These are phyloP conservation scores for Fusarium irregulare DNA, from an alignment of 2,329 filamentous ascomycete species.

Conservation along the genomic window DNA sequence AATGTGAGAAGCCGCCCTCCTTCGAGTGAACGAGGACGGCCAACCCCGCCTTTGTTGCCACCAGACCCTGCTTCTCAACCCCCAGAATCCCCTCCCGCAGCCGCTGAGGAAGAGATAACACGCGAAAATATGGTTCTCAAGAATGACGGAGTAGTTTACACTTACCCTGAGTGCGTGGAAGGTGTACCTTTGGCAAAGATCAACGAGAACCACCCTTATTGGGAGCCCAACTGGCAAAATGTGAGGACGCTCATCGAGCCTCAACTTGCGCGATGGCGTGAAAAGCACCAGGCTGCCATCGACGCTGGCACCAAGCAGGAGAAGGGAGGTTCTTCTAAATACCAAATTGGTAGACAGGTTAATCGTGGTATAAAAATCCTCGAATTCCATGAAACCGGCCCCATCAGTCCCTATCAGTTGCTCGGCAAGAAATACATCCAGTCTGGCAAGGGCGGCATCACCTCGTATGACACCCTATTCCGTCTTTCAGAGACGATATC, in stretches of 20 bases:
- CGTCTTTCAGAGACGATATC: conserved; percentile 65
- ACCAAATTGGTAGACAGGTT: conserved; percentile 66
- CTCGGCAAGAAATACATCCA: conserved; percentile 63
- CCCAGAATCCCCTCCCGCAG: conserved; percentile 20
- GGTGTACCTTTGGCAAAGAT: conserved; percentile 67
- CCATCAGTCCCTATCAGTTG: conserved; percentile 68
- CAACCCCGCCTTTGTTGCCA: conserved; percentile 46
- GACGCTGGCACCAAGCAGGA: conserved; percentile 50
- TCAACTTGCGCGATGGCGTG: conserved; percentile 60
- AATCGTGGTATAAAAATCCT: conserved; percentile 66
- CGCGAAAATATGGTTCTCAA: conserved; percentile 57
- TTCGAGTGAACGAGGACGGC: conserved; percentile 44
- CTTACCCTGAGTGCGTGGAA: conserved; percentile 62
- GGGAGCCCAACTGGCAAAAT: conserved; percentile 65
- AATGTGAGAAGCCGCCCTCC: conserved; percentile 46
- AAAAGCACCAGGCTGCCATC: conserved; percentile 57
- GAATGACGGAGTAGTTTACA: conserved; percentile 62
- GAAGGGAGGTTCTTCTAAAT: conserved; percentile 57
- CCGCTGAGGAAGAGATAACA: conserved; percentile 54
- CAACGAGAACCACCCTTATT: conserved; percentile 62
- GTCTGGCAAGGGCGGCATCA: conserved; percentile 54
- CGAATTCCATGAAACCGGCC: conserved; percentile 62
- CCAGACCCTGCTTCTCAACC: conserved; percentile 46
- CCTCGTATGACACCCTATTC: conserved; percentile 68
- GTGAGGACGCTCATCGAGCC: conserved; percentile 57